phyloP scores from a whole-genome alignment of 805 yeast species.

The Lachancea thermotolerans region DNA sequence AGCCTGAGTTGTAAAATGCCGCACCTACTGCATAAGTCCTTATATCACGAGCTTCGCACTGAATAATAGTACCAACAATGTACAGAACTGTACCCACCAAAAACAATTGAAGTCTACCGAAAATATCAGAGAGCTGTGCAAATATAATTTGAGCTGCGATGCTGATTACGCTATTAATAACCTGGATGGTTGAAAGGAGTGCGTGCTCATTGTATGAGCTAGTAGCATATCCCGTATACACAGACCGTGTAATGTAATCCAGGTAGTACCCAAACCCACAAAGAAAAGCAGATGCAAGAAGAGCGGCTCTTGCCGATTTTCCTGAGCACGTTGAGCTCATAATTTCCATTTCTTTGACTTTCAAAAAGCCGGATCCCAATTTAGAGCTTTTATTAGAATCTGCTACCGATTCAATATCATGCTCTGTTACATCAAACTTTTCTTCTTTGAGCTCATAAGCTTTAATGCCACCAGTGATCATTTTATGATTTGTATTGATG shows the following conservation, averaged over 20 bases:
- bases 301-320: neutral
- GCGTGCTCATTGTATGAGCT: slow-evolving; percentile 48
- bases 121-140: slow-evolving; percentile 60
- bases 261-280: slow-evolving; percentile 50
- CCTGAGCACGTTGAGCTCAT: too few relatives aligned
- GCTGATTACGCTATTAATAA: slow-evolving; percentile 51
- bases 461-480: too few relatives aligned
- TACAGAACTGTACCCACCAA: slow-evolving; percentile 47
- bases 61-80: slow-evolving; percentile 56
- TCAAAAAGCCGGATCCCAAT: too few relatives aligned
- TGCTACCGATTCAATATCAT: too few relatives aligned
- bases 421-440: too few relatives aligned
- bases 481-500: too few relatives aligned
- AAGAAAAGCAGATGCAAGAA: slow-evolving; percentile 33
- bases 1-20: slow-evolving; percentile 45
- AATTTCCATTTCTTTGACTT: too few relatives aligned
- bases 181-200: slow-evolving; percentile 50
- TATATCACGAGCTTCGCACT: slow-evolving; percentile 53
- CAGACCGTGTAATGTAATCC: slow-evolving; percentile 43
- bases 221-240: slow-evolving; percentile 52
- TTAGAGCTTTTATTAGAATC: too few relatives aligned
- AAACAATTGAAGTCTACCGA: slow-evolving; percentile 54
- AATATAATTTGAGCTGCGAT: slow-evolving; percentile 61
- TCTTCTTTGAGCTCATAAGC: too few relatives aligned
- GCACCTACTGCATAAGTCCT: slow-evolving; percentile 60